Conservation (phyloP, 192 early-diverging fungal species). For the Spizellomyces sp. region DNA sequence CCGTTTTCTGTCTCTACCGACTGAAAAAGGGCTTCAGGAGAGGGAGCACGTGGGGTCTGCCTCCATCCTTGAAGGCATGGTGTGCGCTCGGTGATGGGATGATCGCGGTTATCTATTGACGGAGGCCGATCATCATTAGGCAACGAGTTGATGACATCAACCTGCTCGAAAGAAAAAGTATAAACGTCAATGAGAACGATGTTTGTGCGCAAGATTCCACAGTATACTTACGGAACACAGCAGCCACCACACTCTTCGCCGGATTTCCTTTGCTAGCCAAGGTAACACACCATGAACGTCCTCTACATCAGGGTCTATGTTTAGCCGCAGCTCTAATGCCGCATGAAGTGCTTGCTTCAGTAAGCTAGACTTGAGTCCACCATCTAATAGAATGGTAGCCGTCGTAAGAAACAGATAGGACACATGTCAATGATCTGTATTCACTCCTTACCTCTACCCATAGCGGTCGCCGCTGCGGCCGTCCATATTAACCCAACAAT, state of each 20-base stretch:
- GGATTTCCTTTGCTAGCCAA: conserved; percentile 23
- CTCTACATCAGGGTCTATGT: conserved; percentile 33
- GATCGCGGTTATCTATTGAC: conserved; percentile 10
- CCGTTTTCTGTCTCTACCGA: conserved; percentile 9
- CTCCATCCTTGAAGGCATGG: conserved; percentile 23
- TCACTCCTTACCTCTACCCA: conserved; percentile 13
- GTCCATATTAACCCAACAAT: conserved; percentile 18
- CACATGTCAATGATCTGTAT: neutral
- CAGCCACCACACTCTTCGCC: conserved; percentile 27
- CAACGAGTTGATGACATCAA: conserved; percentile 13
- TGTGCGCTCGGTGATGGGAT: conserved; percentile 11
- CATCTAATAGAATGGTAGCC: neutral
- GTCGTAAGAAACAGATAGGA: neutral
- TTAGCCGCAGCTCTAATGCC: conserved; percentile 5
- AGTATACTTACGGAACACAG: conserved; percentile 20
- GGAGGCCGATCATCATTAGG: conserved; percentile 2
- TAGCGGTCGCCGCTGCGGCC: conserved; percentile 10
- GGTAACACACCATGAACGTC: conserved; percentile 30
- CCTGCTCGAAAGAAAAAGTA: neutral
- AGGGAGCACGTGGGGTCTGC: conserved; percentile 16
- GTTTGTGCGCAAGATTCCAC: neutral
- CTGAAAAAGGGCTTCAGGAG: conserved; percentile 29
- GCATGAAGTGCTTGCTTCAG: conserved; percentile 4
- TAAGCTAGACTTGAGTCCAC: conserved; percentile 3
- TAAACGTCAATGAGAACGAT: neutral